Evolutionary conservation across 192 early-diverging fungal species (phyloP).

Genomic region (Coemansia sp.): DNA sequence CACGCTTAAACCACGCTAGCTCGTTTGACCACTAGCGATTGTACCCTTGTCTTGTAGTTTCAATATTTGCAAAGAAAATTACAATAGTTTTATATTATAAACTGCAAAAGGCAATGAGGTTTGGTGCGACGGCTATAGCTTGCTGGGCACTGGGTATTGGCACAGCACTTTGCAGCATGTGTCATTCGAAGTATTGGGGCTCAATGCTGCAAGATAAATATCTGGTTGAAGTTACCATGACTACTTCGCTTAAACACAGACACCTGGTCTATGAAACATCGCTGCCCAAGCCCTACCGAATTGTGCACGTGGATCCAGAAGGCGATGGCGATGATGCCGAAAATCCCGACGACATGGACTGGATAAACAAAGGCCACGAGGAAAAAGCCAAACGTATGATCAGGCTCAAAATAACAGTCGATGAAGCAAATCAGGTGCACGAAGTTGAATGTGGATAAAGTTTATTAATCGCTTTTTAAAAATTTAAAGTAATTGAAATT

Average conservation of each 20-base stretch:
- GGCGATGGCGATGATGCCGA: conserved; percentile 45
- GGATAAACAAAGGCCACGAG: conserved; percentile 44
- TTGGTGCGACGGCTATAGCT: neutral
- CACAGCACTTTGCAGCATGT: conserved; percentile 18
- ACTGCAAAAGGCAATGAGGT: neutral
- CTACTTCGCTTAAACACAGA: conserved; percentile 23
- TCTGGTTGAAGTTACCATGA: conserved; percentile 35
- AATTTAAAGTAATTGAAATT: neutral
- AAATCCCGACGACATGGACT: conserved; percentile 44
- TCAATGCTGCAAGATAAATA: conserved; percentile 38
- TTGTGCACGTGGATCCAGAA: conserved; percentile 46
- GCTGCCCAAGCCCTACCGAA: conserved; percentile 47
- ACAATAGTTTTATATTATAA: neutral
- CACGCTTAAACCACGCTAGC: too few relatives aligned
- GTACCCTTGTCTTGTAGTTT: neutral
- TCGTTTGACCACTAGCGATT: neutral
- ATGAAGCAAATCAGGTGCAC: conserved; percentile 43
- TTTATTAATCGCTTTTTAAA: neutral
- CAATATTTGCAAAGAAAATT: too few relatives aligned
- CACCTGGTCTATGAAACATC: conserved; percentile 48
- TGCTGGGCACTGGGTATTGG: neutral
- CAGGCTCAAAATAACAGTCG: conserved; percentile 42
- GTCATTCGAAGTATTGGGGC: conserved; percentile 46
- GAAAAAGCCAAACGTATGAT: conserved; percentile 38
- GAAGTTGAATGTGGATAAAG: conserved; percentile 20